phyloP scores from a whole-genome alignment of 2,329 filamentous ascomycete species.

The Biscogniauxia marginata region DNA sequence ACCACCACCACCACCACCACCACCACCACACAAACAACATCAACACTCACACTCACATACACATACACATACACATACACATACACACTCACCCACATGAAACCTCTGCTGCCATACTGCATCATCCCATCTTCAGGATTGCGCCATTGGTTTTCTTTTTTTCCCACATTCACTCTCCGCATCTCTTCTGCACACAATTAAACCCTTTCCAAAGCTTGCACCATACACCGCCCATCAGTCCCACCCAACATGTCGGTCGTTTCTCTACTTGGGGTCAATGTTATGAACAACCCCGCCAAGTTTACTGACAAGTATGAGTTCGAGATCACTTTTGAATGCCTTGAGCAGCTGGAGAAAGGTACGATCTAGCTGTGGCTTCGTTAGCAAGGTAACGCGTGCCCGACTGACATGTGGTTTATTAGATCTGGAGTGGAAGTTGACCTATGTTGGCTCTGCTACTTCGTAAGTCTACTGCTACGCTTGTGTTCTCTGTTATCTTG shows the following conservation, averaged over 20 bases:
- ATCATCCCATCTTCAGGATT: too few relatives aligned
- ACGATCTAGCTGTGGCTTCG: too few relatives aligned
- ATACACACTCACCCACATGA: too few relatives aligned
- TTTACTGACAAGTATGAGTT: conserved; percentile 94
- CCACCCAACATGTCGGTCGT: conserved; percentile 81
- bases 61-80: too few relatives aligned
- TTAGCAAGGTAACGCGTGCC: too few relatives aligned
- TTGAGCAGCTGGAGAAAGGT: conserved; percentile 94
- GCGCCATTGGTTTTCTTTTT: neutral
- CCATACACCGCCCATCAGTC: conserved; percentile 8
- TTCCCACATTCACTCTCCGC: too few relatives aligned
- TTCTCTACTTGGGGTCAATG: conserved; percentile 90
- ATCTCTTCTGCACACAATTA: conserved; percentile 5
- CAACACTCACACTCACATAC: too few relatives aligned
- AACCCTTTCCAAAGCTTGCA: conserved; percentile 2
- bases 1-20: too few relatives aligned
- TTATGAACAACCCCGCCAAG: conserved; percentile 94
- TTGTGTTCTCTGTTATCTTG: conserved; percentile 14
- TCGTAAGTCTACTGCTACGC: conserved; percentile 61
- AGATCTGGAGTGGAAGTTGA: conserved; percentile 98
- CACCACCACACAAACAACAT: too few relatives aligned
- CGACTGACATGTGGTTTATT: neutral
- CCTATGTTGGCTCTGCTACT: conserved; percentile 96
- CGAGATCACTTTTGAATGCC: conserved; percentile 97
- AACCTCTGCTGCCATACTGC: too few relatives aligned